These are phyloP conservation scores for Periconia digitata DNA, from an alignment of 2,329 filamentous ascomycete genomes.

Conservation along the genomic window DNA sequence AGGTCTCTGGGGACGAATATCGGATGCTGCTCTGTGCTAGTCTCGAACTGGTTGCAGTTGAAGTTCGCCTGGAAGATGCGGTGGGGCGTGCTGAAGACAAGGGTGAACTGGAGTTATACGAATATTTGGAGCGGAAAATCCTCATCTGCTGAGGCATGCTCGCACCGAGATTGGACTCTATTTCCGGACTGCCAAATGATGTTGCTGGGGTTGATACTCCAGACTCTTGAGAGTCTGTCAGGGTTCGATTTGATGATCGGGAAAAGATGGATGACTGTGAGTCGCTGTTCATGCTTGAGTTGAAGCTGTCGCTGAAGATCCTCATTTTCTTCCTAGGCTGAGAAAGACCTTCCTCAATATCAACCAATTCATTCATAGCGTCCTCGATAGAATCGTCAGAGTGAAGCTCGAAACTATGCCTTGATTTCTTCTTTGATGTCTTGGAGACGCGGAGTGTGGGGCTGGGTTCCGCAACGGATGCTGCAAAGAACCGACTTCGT, in stretches of 20 bases:
- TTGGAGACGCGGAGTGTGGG: slow-evolving; percentile 44
- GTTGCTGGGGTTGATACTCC: slow-evolving; percentile 35
- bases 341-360: slow-evolving; percentile 32
- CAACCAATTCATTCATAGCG: slow-evolving; percentile 42
- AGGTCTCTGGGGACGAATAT: background rate
- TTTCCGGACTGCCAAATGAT: slow-evolving; percentile 31
- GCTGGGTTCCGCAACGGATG: slow-evolving; percentile 40
- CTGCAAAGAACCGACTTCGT: slow-evolving; percentile 50
- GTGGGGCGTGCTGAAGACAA: background rate
- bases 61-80: background rate
- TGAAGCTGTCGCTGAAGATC: slow-evolving; percentile 32
- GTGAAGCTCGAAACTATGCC: slow-evolving; percentile 48
- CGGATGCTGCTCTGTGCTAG: background rate
- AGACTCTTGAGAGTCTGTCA: slow-evolving; percentile 23
- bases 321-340: slow-evolving; percentile 36
- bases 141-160: slow-evolving; percentile 31
- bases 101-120: slow-evolving; percentile 20
- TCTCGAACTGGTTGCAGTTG: background rate
- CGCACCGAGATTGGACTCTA: slow-evolving; percentile 26
- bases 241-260: slow-evolving; percentile 21
- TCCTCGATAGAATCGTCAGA: slow-evolving; percentile 53
- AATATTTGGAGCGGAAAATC: slow-evolving; percentile 34
- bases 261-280: slow-evolving; percentile 34
- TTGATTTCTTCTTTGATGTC: slow-evolving; percentile 29
- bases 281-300: slow-evolving; percentile 17